Evolutionary conservation across 805 yeast genomes (phyloP), one percentile per base, ranked within the genome.

Genomic region (Zygoascus flipseniorum): DNA sequence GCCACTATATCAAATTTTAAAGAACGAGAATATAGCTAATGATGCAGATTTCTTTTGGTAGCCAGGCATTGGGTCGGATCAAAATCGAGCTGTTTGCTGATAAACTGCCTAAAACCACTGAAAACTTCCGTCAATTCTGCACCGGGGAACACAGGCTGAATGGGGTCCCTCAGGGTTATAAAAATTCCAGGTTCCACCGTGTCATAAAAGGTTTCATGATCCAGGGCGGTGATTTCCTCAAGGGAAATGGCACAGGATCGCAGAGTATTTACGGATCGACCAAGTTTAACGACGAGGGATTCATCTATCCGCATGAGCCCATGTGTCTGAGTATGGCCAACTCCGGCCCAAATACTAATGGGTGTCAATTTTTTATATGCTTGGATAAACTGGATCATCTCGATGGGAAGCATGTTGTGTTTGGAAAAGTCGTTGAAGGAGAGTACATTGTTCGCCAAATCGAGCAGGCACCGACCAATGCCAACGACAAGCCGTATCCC

Each of bases 331-430:
- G 81, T 26, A 79, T 79, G 83, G 83, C 83, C 56, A 79, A 79
- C 60, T 76, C 81, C 31, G 84, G 83, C 52, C 79, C 81, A 60
- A 73, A 78, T 70, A 77, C 83, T 58, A 79, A 79, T 62, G 83
- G 83, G 5, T 76, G 82, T 37, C 84, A 79, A 67, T 79, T 79
- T 62, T 79, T 79, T 68, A 77, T 79, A 48, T 70, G 72, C 45
- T 57, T 66, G 32, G 64, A 58, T 0, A 64, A 64, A 2, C 60
- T 67, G 48, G 67, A 69, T 26, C 72, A 71, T 56, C 61, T 77
- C 48, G 76, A 77, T 57, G 73, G 73, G 1, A 74, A 71, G 56
- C 79, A 77, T 56, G 79, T 76, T 10, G 80, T 77, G 0, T 76
- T 77, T 61, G 81, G 81, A 0, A 60, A 63, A 37, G 76, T 77